Evolutionary conservation across 116 monocot genomes (phyloP), one percentile per base, ranked within the genome.

Genomic region (Zostera marina): DNA sequence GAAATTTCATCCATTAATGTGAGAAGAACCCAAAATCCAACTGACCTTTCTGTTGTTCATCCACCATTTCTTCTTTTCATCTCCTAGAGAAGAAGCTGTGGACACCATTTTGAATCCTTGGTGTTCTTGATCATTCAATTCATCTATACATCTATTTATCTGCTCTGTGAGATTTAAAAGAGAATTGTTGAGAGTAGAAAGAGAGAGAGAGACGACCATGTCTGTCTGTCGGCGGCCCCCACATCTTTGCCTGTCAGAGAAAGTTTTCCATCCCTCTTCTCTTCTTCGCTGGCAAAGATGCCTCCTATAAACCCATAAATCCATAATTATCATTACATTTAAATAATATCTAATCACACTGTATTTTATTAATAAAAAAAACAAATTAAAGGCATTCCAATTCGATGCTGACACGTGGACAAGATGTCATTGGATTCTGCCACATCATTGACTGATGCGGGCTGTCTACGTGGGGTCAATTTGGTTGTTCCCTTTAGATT

Each of bases 201-300:
- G 14, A 58, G 16, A 53, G 52, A 40, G 16, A 57, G 45, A 71
- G 73, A 68, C 73, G 81, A 77, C 77, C 74, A 83, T 79, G 80
- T 77, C 77, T 75, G 72, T 52, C 57, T 44, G 43, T 39, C 22
- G 51, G 44, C 38, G 19, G 54, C 8, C 39, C 63, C 61, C 52
- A 56, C 62, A 16, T 42, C 55, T 80, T 80, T 81, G 74, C 74
- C 80, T 83, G 74, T 77, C 84, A 67, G 52, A 65, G 81, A 79
- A 88, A 88, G 94, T 32, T 82, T 85, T 87, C 54, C 70, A 75
- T 81, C 82, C 85, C 54, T 80, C 79, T 74, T 47, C 65, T 81
- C 65, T 81, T 85, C 88, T 56, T 77, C 70, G 94, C 94, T 96
- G 94, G 88, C 94, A 80, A 81, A 83, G 85, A 81, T 85, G 81